Evolutionary conservation across 345 rosid species (phyloP).

Genomic region (Odontarrhena argentea): DNA sequence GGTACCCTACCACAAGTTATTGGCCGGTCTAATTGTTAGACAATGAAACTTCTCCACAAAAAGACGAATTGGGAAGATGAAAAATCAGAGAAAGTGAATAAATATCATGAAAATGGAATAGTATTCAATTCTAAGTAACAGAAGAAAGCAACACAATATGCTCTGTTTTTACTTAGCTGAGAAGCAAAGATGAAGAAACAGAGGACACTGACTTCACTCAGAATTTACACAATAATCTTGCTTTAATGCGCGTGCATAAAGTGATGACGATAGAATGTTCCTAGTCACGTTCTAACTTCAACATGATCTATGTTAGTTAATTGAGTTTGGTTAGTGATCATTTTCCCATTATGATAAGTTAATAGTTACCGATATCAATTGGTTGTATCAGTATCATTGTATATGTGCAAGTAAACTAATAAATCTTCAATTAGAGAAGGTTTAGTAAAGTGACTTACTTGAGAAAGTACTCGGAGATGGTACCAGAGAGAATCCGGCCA

Average conservation of each 20-base stretch:
- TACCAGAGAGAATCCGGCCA: slow-evolving; percentile 57
- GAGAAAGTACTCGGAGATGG: slow-evolving; percentile 51
- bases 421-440: neutral
- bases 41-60: slow-evolving; percentile 25
- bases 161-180: slow-evolving; percentile 19
- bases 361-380: too few species aligned
- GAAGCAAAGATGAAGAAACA: slow-evolving; percentile 30
- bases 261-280: neutral
- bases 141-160: slow-evolving; percentile 24
- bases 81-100: neutral
- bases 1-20: slow-evolving; percentile 32
- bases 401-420: too few species aligned
- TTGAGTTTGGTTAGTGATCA: neutral
- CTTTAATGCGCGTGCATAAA: slow-evolving; percentile 13
- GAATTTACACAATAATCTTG: neutral
- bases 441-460: slow-evolving; percentile 43
- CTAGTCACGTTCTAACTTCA: slow-evolving; percentile 20
- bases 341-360: neutral
- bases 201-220: slow-evolving; percentile 11
- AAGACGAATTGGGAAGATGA: neutral
- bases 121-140: slow-evolving; percentile 23
- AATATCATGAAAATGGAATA: slow-evolving; percentile 9
- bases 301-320: neutral
- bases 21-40: slow-evolving; percentile 28
- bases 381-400: too few species aligned